Base-by-base conservation (phyloP, 345 rosid species). In the Alliaria petiolata region DNA sequence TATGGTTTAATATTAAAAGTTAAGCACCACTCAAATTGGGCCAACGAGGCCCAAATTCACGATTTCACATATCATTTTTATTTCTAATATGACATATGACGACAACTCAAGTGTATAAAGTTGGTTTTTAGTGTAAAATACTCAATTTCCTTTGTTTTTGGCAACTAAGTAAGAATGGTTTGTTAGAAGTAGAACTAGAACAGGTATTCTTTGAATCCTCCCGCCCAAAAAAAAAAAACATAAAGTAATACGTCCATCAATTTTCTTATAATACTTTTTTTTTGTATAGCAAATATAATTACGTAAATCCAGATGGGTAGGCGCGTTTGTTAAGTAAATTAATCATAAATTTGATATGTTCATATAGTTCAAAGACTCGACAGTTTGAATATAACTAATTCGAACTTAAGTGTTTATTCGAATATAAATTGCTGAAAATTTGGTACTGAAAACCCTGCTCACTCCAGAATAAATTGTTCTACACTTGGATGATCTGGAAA, bases 401-500 rank as follows among this genome's bases (percentile, higher is more conserved):
- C 25, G 8, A 52, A 52, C 35, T 14, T 30, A 7, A 28, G 39
- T 54, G 11, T 43, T n/a, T 3, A 57, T 45, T 45, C 46, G 14
- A n/a, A 26, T 45, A 34, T 10, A 12, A 43, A 34, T 15, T 42
- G 14, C 51, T 52, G 10, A 38, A 43, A 17, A 3, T 17, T 2
- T 0, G 28, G 2, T 11, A 20, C 34, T 19, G 26, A 10, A 46
- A 69, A 35, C 3, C 1, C 11, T 49, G 59, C 33, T 38, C 33
- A 38, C 31, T 26, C 10, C 50, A 17, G 42, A 49, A 58, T 26
- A n/a, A n/a, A n/a, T 8, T 59, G 49, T 26, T 61, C 14, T 50
- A 70, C 69, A 51, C 35, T 71, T 71, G 36, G 35, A 71, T 71
- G 62, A 50, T 38, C 51, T 49, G 25, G 51, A 61, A 35, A 62